Percentiles rank a stretch among this genome's conserved stretches.
Conservation (phyloP, 2,329 filamentous ascomycete genomes). For the Alternaria longipes region DNA sequence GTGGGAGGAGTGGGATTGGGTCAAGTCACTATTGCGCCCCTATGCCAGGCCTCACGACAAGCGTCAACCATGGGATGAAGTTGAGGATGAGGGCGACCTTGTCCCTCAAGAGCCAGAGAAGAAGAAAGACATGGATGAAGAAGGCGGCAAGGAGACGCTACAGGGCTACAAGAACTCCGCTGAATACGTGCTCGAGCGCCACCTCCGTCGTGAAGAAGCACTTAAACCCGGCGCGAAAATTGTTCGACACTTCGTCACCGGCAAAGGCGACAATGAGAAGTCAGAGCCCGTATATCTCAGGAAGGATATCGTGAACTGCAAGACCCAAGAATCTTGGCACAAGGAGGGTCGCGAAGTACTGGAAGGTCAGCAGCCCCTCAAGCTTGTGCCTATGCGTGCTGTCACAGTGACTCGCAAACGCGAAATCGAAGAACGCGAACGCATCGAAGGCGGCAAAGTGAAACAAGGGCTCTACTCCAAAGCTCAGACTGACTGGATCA, state of each 20-base stretch:
- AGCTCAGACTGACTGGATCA: conserved; percentile 94
- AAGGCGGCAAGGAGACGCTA: conserved; percentile 77
- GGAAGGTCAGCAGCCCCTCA: conserved; percentile 76
- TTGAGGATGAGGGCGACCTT: conserved; percentile 81
- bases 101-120: conserved; percentile 71
- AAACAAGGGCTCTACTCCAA: conserved; percentile 85
- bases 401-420: conserved; percentile 87
- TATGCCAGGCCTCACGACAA: conserved; percentile 67
- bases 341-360: conserved; percentile 87
- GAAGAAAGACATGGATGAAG: conserved; percentile 72
- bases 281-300: conserved; percentile 84
- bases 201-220: conserved; percentile 91
- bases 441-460: conserved; percentile 79
- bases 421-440: conserved; percentile 86
- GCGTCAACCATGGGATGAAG: conserved; percentile 76
- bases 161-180: conserved; percentile 88
- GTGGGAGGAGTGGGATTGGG: conserved; percentile 87
- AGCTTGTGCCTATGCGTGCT: conserved; percentile 87
- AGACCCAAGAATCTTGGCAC: conserved; percentile 96
- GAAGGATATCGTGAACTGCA: conserved; percentile 82
- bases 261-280: conserved; percentile 76
- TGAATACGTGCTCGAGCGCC: conserved; percentile 84
- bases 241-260: conserved; percentile 77
- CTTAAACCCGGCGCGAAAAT: conserved; percentile 73
- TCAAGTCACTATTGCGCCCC: conserved; percentile 78